Evolutionary conservation across 495 filamentous ascomycete species (phyloP), one percentile per base, ranked within the genome.

Genomic region (Ascobolus immersus): DNA sequence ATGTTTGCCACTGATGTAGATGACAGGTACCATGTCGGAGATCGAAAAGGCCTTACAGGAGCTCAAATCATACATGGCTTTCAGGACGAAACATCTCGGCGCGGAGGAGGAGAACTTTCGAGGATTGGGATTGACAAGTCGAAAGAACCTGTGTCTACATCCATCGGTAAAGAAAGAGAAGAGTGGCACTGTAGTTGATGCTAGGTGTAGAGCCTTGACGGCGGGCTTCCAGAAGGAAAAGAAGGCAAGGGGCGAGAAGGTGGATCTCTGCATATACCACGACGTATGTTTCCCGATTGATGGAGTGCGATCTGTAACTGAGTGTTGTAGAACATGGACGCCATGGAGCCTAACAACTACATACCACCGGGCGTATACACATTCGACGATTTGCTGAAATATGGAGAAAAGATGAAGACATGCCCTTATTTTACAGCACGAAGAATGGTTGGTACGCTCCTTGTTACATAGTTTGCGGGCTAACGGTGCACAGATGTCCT

Each of bases 171-270:
- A 78, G 52, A 62, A 75, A 30, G 86, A 99, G 50, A 94, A 92
- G 58, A 93, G 81, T 47, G 86, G 86, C 12, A 65, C 69, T 10
- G 64, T 94, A 11, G 86, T 99, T 24, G 86, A 99, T 58, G 80
- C 89, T 5, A 65, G 81, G 38, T 99, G 86, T 56, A 67, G 86
- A 53, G 90, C 81, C 49, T 58, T 99, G 38, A 99, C 89, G 2
- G 89, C 86, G 1, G 82, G 81, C 12, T 99, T 99, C 47, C 74
- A 94, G 35, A 91, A 78, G 49, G 84, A 93, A 47, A 92, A 93
- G 58, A 94, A 86, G 47, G 77, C 80, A 23, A 69, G 73, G 37
- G 86, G 86, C 4, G 86, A 99, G 49, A 76, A 86, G 40, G 81
- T 94, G 2, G 81, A 91, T 11, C 55, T 84, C 7, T 99, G 86